Base-by-base conservation (phyloP, 2,329 filamentous ascomycete genomes). In the Fusarium citri region DNA sequence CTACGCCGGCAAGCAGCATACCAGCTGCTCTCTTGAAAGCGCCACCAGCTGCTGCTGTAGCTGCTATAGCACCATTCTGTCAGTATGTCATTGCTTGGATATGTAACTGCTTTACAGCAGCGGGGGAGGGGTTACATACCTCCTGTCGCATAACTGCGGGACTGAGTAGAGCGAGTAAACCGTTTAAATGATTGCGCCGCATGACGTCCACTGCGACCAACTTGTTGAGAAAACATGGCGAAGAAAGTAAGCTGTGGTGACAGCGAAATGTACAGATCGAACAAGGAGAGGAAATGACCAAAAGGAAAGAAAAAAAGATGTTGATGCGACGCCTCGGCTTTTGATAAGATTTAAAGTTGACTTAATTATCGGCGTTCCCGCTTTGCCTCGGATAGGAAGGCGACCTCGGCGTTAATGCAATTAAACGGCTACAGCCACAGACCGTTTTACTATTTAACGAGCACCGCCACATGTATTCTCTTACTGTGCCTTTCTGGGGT, bases 1-100 rank as follows among this genome's bases (percentile, higher is more conserved):
- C 72, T 46, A 79, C 30, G 18, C 77, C 80, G 23, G 76, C 71
- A 25, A 79, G 63, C 34, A 74, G 64, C 54, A 76, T 65, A 14
- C 71, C 68, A 18, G 74, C 62, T 46, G 69, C 74, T 54, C 61
- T 72, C 66, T 67, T 74, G 57, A 74, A 72, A 43, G 64, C 63
- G 22, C 71, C 63, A 23, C 66, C 63, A 20, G 74, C 64, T 25
- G 59, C 66, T 26, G 57, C 62, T 49, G 69, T 40, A 20, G 59
- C 69, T 41, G 64, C 55, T 65, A 40, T 25, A 50, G 28, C 20
- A 26, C 12, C 48, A 23, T 20, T 22, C 45, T 58, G 58, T 75
- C 54, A 75, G 70, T 50, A 48, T 49, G 40, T 30, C 43, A 47
- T 69, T 40, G 28, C 41, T 61, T 51, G 55, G 42, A 34, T 50